Base-by-base conservation (phyloP, 495 filamentous ascomycete species). In the Penicillium desertorum region DNA sequence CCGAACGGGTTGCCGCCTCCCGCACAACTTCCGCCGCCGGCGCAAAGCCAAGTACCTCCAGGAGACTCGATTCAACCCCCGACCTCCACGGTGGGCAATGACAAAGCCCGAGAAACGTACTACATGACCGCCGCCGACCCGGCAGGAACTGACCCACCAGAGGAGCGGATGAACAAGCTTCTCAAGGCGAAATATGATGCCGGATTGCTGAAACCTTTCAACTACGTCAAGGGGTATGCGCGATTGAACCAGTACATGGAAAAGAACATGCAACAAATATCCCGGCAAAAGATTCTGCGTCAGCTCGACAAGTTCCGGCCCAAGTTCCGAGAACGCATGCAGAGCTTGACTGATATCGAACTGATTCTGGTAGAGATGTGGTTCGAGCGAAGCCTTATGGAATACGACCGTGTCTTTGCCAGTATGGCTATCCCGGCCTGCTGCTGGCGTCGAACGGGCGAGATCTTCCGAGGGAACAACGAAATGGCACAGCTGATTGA, bases 341-440 rank as follows among this genome's bases (percentile, higher is more conserved):
- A 97, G 61, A 83, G 78, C 32, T 75, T 98, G 62, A 96, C 89
- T 14, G 93, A 97, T 73, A 87, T 96, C 65, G 89, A 98, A 69
- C 82, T 99, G 11, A 88, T 96, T 7, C 81, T 91, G 45, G 93
- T 96, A 49, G 94, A 99, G 69, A 96, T 97, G 89, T 97, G 94
- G 93, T 97, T 99, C 64, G 94, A 99, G 68, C 83, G 86, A 51
- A 92, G 85, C 45, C 75, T 99, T 57, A 90, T 98, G 85, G 94
- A 97, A 66, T 97, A 96, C 63, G 94, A 99, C 69, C 89, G 94
- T 39, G 91, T 99, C 10, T 99, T 99, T 74, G 95, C 94, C 12
- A 95, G 91, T 71, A 98, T 99, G 94, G 93, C 94, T 22, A 92
- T 98, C 57, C 94, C 94, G 4, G 94, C 94, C 34, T 99, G 94